These are phyloP conservation scores for Hypoxylon crocopeplum DNA, from an alignment of 495 filamentous ascomycete species.

Conservation along the genomic window DNA sequence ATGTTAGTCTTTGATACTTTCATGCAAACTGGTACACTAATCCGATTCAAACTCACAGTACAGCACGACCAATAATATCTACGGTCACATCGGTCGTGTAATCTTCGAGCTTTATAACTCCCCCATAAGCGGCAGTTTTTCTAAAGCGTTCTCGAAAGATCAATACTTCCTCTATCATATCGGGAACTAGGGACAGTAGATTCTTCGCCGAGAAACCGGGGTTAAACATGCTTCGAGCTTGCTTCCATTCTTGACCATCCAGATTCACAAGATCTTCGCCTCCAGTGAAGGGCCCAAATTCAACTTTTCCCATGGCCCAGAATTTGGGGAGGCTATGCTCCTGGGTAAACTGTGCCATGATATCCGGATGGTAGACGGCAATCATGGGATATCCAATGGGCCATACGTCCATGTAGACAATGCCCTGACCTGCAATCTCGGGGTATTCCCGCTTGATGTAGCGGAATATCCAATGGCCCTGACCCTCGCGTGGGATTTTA, in stretches of 20 bases:
- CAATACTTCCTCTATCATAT: constrained; percentile 49
- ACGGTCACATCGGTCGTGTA: constrained; percentile 46
- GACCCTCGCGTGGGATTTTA: constrained; percentile 32
- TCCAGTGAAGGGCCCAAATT: constrained; percentile 45
- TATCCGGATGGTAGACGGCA: constrained; percentile 43
- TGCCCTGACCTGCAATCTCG: constrained; percentile 30
- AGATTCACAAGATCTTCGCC: constrained; percentile 44
- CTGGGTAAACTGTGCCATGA: constrained; percentile 45
- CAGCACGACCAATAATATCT: constrained; percentile 53
- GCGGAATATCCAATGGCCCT: constrained; percentile 26
- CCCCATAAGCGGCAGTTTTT: constrained; percentile 35
- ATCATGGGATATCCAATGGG: constrained; percentile 48
- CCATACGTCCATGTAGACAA: constrained; percentile 56
- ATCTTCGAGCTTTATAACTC: constrained; percentile 46
- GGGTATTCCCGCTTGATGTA: constrained; percentile 35
- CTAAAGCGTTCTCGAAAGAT: constrained; percentile 45
- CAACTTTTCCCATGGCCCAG: constrained; percentile 24
- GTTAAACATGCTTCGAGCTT: constrained; percentile 51
- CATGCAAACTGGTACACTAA: background rate
- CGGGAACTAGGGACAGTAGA: constrained; percentile 48
- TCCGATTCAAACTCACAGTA: constrained; percentile 39
- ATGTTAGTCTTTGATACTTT: background rate
- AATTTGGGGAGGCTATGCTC: constrained; percentile 46
- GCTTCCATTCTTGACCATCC: constrained; percentile 51
- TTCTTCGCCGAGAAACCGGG: constrained; percentile 53